Percentiles rank a stretch among this genome's conserved stretches.
Conservation (phyloP, 2,329 filamentous ascomycete genomes). For the Fusarium mangiferae region DNA sequence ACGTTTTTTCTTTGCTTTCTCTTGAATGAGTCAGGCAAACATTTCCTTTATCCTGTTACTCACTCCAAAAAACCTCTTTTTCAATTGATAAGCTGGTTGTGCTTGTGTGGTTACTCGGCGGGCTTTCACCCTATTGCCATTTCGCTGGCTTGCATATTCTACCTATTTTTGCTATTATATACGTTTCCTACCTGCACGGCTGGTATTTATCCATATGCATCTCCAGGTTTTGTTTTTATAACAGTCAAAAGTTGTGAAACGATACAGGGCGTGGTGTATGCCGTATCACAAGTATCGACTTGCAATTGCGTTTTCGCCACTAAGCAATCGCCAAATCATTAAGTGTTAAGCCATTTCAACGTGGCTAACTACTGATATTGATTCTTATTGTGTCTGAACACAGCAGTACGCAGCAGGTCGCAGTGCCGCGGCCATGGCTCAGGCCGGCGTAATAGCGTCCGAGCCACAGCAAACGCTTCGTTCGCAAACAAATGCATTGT, state of each 20-base stretch:
- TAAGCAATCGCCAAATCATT: slow-evolving; percentile 16
- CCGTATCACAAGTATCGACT: slow-evolving; percentile 24
- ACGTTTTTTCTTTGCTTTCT: slow-evolving; percentile 21
- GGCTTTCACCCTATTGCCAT: slow-evolving; percentile 27
- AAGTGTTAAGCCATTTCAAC: slow-evolving; percentile 14
- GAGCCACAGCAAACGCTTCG: slow-evolving; percentile 42
- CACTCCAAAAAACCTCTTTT: slow-evolving; percentile 19
- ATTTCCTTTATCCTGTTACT: slow-evolving; percentile 26
- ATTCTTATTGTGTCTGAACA: slow-evolving; percentile 10
- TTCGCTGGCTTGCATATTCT: slow-evolving; percentile 22
- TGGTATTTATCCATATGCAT: slow-evolving; percentile 15
- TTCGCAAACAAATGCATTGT: slow-evolving; percentile 41
- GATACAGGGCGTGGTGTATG: slow-evolving; percentile 33
- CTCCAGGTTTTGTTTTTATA: slow-evolving; percentile 17
- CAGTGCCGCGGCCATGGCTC: slow-evolving; percentile 47
- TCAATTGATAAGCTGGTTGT: slow-evolving; percentile 31
- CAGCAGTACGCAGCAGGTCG: slow-evolving; percentile 19
- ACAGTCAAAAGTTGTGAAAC: slow-evolving; percentile 29
- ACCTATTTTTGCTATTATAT: slow-evolving; percentile 21
- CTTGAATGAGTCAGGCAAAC: slow-evolving; percentile 29
- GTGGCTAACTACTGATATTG: slow-evolving; percentile 12
- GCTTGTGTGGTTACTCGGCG: slow-evolving; percentile 23
- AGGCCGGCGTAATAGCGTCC: slow-evolving; percentile 44
- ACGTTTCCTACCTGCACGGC: slow-evolving; percentile 30
- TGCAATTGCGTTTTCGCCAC: slow-evolving; percentile 22